Evolutionary conservation across 768 basidiomycete species (phyloP).

Genomic region (Trametes sanguinea): DNA sequence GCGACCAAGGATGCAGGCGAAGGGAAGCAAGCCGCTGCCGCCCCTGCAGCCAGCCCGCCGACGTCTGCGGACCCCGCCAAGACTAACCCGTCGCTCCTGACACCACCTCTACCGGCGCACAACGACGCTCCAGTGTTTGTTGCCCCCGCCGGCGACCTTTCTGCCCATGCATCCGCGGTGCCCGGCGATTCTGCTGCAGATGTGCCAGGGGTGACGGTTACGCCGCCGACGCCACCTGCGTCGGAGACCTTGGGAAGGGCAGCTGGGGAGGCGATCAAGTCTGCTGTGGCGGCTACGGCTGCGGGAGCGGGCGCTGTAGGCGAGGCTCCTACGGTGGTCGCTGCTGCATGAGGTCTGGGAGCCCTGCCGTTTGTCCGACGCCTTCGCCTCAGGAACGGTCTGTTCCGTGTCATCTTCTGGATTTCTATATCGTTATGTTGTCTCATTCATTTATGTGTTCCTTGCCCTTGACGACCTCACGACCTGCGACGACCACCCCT

Average conservation of each 20-base stretch:
- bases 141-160: slow-evolving; percentile 1
- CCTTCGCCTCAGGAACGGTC: too few relatives aligned
- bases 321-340: slow-evolving; percentile 1
- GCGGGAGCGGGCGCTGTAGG: slow-evolving; percentile 5
- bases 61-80: background rate
- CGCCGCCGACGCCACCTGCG: slow-evolving; percentile 25
- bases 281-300: background rate
- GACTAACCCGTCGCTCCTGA: slow-evolving; percentile 13
- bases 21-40: slow-evolving; percentile 4
- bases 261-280: slow-evolving; percentile 4
- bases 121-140: slow-evolving; percentile 11
- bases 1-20: slow-evolving; percentile 4
- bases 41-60: background rate
- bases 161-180: slow-evolving; percentile 3
- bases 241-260: slow-evolving; percentile 19
- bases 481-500: background rate
- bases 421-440: background rate
- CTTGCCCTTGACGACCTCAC: background rate
- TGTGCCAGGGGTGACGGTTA: slow-evolving; percentile 24
- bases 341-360: too few relatives aligned
- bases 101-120: slow-evolving; percentile 15
- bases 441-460: background rate
- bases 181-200: slow-evolving; percentile 8
- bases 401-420: too few relatives aligned
- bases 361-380: too few relatives aligned